phyloP scores from a whole-genome alignment of 1,139 yeast species.

The Nematodospora anomalae region DNA sequence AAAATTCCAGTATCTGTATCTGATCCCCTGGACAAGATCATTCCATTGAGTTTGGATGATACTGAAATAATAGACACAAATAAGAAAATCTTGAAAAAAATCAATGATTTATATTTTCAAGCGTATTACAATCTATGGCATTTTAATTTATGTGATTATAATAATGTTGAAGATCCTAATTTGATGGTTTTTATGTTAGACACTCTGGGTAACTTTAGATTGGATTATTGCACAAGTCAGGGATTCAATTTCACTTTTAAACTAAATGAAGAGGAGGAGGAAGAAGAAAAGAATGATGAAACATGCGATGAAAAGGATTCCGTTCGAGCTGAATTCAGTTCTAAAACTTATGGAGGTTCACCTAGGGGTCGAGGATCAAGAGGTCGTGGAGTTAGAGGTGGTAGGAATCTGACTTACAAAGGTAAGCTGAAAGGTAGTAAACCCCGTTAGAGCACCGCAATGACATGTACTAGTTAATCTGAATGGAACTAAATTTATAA shows the following conservation, averaged over 20 bases:
- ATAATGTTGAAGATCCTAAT: slow-evolving; percentile 22
- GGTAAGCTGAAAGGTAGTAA: neutral
- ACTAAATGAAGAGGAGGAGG: slow-evolving; percentile 3
- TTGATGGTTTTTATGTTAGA: slow-evolving; percentile 29
- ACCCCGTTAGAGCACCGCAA: neutral
- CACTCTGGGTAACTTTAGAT: slow-evolving; percentile 25
- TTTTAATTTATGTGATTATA: slow-evolving; percentile 64
- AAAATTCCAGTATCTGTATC: slow-evolving; percentile 55
- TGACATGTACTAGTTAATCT: too few relatives aligned
- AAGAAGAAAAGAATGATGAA: slow-evolving; percentile 1
- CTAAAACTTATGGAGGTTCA: slow-evolving; percentile 1
- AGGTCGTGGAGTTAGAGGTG: slow-evolving; percentile 5
- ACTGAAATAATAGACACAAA: slow-evolving; percentile 21
- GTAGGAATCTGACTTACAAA: neutral
- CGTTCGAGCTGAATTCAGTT: neutral
- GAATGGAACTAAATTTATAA: too few relatives aligned
- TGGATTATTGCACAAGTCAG: slow-evolving; percentile 32
- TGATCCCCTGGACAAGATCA: slow-evolving; percentile 42
- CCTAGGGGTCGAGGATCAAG: slow-evolving; percentile 3
- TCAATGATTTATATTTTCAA: slow-evolving; percentile 58
- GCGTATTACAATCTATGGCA: slow-evolving; percentile 79
- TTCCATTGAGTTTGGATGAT: slow-evolving; percentile 36
- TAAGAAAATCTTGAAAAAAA: slow-evolving; percentile 26
- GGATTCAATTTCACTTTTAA: slow-evolving; percentile 38
- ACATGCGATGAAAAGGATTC: neutral